Evolutionary conservation across 225 moss, liverwort and hornwort genomes (phyloP), one percentile per base, ranked within the genome.

Genomic region (Bryoerythrophyllum caledonicum): DNA sequence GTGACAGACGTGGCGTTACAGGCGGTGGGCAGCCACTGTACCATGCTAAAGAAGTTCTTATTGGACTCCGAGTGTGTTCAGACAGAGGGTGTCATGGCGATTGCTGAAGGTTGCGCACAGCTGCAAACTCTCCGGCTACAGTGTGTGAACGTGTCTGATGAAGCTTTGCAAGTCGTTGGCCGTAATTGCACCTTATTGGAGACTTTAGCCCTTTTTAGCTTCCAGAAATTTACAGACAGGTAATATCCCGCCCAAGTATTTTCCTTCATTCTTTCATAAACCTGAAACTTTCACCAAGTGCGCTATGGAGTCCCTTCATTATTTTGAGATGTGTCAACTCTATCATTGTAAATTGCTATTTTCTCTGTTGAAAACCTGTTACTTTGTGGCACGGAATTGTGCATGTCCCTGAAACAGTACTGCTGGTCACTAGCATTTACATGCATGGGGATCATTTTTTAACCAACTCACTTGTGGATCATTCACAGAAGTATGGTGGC

Each of bases 151-250:
- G 82, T 85, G 7, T 82, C 85, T 19, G 88, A 88, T 72, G 85
- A 85, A 60, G 88, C 88, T 78, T 63, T 88, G 67, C 80, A 85
- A 69, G 88, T 80, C 24, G 85, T 88, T 74, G 88, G 88, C 34
- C 61, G 60, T 57, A 79, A 68, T 71, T 88, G 88, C 72, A 21
- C 61, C 27, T 80, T 71, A 44, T 71, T 88, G 75, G 85, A 88
- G 64, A 85, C 88, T 9, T 77, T 88, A 62, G 84, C 80, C 27
- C 75, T 88, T 15, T 85, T 79, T 73, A 88, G 88, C 85, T 85
- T 85, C 56, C 86, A 83, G 67, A 83, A 83, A 51, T 86, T 86
- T 51, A 86, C 83, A 15, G 86, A 86, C 77, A 73, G 74, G 83
- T 83, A 52, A 60, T 10, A 49, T 62, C 44, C 17, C 60, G 37